A percentile compares a stretch with the other conserved stretches of the same genome.
phyloP scores from a whole-genome alignment of 1,139 yeast genomes.

The Geotrichum citri-aurantii region DNA sequence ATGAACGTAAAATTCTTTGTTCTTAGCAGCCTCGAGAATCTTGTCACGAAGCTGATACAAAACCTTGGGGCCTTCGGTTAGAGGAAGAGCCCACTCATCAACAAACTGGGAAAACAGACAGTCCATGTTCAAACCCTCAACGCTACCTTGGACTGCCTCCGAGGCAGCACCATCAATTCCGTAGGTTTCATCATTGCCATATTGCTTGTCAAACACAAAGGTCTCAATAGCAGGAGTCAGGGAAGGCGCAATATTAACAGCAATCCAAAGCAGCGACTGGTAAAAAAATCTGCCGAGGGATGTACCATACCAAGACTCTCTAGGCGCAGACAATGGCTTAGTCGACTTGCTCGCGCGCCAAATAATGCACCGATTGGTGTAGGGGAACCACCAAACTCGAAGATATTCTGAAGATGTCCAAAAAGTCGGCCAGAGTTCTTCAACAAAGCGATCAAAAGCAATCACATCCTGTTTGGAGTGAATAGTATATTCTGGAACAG shows the following conservation, averaged over 20 bases:
- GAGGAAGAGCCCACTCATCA: slow-evolving; percentile 93
- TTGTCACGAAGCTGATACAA: slow-evolving; percentile 57
- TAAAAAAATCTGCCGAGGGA: slow-evolving; percentile 69
- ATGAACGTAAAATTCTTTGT: slow-evolving; percentile 72
- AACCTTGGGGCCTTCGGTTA: slow-evolving; percentile 67
- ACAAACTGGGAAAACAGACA: slow-evolving; percentile 92
- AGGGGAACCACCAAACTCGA: slow-evolving; percentile 98
- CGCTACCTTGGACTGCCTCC: slow-evolving; percentile 62
- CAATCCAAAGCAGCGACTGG: slow-evolving; percentile 69
- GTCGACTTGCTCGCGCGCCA: slow-evolving; percentile 82
- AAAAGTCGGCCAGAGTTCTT: slow-evolving; percentile 51
- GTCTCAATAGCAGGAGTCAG: slow-evolving; percentile 79
- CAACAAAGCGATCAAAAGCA: slow-evolving; percentile 59
- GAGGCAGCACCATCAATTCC: slow-evolving; percentile 49
- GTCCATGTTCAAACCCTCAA: slow-evolving; percentile 90
- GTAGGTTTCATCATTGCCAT: slow-evolving; percentile 62
- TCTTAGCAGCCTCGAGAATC: slow-evolving; percentile 55
- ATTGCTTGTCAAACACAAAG: slow-evolving; percentile 80
- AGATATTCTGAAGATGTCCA: slow-evolving; percentile 92
- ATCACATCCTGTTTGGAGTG: slow-evolving; percentile 79
- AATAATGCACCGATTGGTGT: slow-evolving; percentile 72
- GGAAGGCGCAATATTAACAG: slow-evolving; percentile 66
- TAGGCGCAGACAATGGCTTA: slow-evolving; percentile 59
- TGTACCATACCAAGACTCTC: slow-evolving; percentile 83
- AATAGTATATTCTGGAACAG: slow-evolving; percentile 77